phyloP scores from a whole-genome alignment of 352 stramenopile genomes.

The Phytophthora chlamydospora region DNA sequence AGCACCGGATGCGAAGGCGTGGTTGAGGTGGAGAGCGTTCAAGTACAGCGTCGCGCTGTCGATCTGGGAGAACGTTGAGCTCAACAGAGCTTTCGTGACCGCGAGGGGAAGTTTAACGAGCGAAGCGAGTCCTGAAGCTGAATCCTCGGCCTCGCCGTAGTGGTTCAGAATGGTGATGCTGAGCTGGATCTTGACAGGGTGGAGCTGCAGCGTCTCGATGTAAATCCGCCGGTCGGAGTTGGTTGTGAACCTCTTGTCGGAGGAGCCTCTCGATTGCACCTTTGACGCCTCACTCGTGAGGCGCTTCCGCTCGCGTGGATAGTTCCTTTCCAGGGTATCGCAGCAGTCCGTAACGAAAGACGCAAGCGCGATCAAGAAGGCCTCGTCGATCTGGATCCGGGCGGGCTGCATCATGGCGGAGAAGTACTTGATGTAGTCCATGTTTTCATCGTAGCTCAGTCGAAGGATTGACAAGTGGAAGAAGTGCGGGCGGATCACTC shows the following conservation, averaged over 20 bases:
- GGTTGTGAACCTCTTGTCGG: conserved; percentile 32
- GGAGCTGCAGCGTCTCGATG: conserved; percentile 84
- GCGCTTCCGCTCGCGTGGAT: conserved; percentile 23
- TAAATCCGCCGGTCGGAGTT: conserved; percentile 74
- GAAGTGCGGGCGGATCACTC: conserved; percentile 43
- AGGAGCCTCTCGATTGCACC: conserved; percentile 11
- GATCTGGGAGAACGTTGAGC: conserved; percentile 52
- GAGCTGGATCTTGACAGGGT: conserved; percentile 80
- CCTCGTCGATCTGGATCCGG: conserved; percentile 41
- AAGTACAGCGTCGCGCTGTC: conserved; percentile 81
- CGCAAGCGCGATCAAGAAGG: conserved; percentile 36
- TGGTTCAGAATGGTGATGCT: conserved; percentile 49
- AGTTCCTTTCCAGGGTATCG: conserved; percentile 23
- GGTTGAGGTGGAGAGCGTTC: conserved; percentile 84
- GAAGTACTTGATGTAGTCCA: conserved; percentile 91
- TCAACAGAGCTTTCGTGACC: conserved; percentile 39
- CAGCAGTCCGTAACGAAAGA: conserved; percentile 34
- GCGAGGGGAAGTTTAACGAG: conserved; percentile 38
- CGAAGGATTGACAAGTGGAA: conserved; percentile 82
- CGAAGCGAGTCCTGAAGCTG: conserved; percentile 20
- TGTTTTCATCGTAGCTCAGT: conserved; percentile 80
- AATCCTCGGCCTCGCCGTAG: conserved; percentile 31
- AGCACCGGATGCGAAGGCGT: conserved; percentile 73
- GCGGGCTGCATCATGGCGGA: conserved; percentile 80
- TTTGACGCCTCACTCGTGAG: conserved; percentile 37